Percentiles rank a stretch among this genome's conserved stretches.
Conservation (phyloP, 2,329 filamentous ascomycete genomes). For the Scedosporium dehoogii region DNA sequence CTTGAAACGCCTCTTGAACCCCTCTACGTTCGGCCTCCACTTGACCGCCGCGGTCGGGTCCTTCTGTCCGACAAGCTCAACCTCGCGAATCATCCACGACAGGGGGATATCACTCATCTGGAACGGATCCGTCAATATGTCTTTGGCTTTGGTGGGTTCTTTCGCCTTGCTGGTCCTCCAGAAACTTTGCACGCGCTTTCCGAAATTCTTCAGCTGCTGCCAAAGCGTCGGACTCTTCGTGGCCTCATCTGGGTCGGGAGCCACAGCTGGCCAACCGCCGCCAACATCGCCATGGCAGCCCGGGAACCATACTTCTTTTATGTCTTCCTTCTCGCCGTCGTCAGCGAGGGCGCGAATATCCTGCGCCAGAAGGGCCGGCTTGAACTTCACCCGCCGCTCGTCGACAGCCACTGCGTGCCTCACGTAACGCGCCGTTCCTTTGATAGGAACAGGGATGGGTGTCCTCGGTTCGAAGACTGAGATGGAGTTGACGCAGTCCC, state of each 20-base stretch:
- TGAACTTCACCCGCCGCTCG: slow-evolving; percentile 46
- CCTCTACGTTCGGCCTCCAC: slow-evolving; percentile 21
- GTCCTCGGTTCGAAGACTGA: slow-evolving; percentile 28
- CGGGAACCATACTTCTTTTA: slow-evolving; percentile 44
- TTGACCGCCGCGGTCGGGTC: slow-evolving; percentile 22
- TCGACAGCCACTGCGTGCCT: slow-evolving; percentile 44
- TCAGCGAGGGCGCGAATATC: slow-evolving; percentile 21
- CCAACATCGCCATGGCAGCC: slow-evolving; percentile 45
- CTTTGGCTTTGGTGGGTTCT: slow-evolving; percentile 16
- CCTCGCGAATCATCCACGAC: slow-evolving; percentile 42
- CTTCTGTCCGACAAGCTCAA: slow-evolving; percentile 25
- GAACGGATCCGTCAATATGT: slow-evolving; percentile 22
- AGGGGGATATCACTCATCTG: slow-evolving; percentile 41
- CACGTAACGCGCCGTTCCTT: slow-evolving; percentile 32
- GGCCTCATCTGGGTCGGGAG: slow-evolving; percentile 14
- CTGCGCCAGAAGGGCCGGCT: slow-evolving; percentile 35
- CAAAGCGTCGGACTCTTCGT: slow-evolving; percentile 19
- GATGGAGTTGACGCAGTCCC: slow-evolving; percentile 44
- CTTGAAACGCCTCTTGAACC: slow-evolving; percentile 22
- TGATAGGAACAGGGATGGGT: slow-evolving; percentile 25
- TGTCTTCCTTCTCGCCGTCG: slow-evolving; percentile 23
- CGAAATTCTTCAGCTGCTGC: slow-evolving; percentile 25
- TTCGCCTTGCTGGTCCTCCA: slow-evolving; percentile 23
- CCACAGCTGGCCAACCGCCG: slow-evolving; percentile 36
- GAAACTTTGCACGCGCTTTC: slow-evolving; percentile 23